These are phyloP conservation scores for Paralagenidium karlingii DNA, from an alignment of 352 stramenopile genomes.

Conservation along the genomic window DNA sequence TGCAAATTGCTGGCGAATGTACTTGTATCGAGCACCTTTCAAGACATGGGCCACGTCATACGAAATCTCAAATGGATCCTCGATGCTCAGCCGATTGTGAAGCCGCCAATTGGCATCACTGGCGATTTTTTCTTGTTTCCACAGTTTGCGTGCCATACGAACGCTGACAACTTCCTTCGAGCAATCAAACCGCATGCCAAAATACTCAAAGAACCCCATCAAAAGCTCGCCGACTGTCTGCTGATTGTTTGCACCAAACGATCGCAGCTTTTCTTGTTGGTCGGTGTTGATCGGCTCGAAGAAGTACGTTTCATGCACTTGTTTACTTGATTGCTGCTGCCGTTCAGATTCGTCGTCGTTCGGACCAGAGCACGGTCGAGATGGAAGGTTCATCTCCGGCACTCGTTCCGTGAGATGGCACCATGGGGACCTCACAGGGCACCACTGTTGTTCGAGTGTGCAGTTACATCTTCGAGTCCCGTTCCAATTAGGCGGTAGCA, in stretches of 20 bases:
- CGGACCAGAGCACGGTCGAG: conserved; percentile 32
- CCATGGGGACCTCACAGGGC: conserved; percentile 11
- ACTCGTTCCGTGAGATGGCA: conserved; percentile 26
- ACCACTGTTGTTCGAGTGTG: conserved; percentile 6
- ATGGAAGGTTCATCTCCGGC: conserved; percentile 24
- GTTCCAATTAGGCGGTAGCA: conserved; percentile 41
- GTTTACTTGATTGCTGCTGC: not conserved
- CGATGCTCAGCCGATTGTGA: conserved; percentile 82
- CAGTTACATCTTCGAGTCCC: conserved; percentile 16
- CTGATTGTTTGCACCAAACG: conserved; percentile 32
- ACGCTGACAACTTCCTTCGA: conserved; percentile 53
- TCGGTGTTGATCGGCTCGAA: conserved; percentile 61
- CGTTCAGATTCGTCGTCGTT: conserved; percentile 3
- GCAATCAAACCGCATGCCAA: conserved; percentile 55
- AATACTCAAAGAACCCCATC: conserved; percentile 67
- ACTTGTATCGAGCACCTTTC: conserved; percentile 77
- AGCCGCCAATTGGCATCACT: conserved; percentile 44
- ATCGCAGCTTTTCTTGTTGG: conserved; percentile 23
- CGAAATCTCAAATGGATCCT: conserved; percentile 98
- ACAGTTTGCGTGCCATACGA: conserved; percentile 44
- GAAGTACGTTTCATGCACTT: conserved; percentile 62
- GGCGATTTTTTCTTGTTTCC: conserved; percentile 65
- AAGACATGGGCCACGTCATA: conserved; percentile 97
- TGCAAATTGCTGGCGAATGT: conserved; percentile 75
- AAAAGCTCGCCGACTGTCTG: conserved; percentile 49